Evolutionary conservation across 2,329 filamentous ascomycete species (phyloP), one percentile per base, ranked within the genome.

Genomic region (Nannizziopsis barbatae): DNA sequence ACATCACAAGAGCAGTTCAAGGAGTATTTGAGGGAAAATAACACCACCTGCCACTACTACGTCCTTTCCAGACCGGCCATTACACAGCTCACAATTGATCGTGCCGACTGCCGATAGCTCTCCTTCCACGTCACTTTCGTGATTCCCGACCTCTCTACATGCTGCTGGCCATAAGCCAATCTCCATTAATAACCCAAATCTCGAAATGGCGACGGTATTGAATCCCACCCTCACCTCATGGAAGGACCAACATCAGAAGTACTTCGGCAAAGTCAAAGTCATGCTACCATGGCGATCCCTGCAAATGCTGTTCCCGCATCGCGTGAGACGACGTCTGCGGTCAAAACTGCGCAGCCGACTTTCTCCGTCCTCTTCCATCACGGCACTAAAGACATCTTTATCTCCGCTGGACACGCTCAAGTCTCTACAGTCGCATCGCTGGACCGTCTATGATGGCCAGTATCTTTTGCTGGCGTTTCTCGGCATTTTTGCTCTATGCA

Each of bases 391-490:
- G 66, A 88, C 81, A 12, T 95, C 88, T 1, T 85, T 88, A 66
- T 88, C 84, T 56, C 82, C 86, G 4, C 73, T 77, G 59, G 83
- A 93, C 61, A 88, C 87, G 10, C 67, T 95, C 52, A 77, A 79
- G 52, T 78, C 83, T 33, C 72, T 95, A 54, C 82, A 83, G 58
- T 77, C 77, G 52, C 86, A 92, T 63, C 79, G 79, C 55, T 95
- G 86, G 86, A 83, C 77, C 45, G 71, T 82, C 45, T 84, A 88
- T 63, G 90, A 96, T 66, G 76, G 84, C 36, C 89, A 95, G 69
- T 93, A 95, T 65, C 65, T 86, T 44, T 71, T 90, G 50, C 69
- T 94, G 22, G 77, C 81, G 51, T 75, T 83, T 47, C 67, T 94
- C 43, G 80, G 80, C 57, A 79, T 94, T 57, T 95, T 95, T 70